Percentiles rank a stretch among this genome's conserved stretches.
phyloP scores from a whole-genome alignment of 2,329 filamentous ascomycete species.

The Cladosporium sp. region DNA sequence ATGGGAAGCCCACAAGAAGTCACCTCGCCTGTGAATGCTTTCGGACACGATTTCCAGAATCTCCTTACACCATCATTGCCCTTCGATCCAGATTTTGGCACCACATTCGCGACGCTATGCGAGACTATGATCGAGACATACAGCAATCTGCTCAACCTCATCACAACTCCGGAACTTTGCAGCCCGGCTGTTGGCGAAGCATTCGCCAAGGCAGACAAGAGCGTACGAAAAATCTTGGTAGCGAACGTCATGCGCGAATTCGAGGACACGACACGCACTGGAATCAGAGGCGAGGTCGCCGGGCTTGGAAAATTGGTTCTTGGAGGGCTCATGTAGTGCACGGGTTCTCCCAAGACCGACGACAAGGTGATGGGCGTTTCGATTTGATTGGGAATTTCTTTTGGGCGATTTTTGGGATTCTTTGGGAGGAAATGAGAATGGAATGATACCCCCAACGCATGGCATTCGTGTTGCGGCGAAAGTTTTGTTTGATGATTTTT shows the following conservation, averaged over 20 bases:
- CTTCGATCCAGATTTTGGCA: slow-evolving; percentile 95
- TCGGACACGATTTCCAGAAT: slow-evolving; percentile 79
- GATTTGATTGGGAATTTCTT: not conserved
- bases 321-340: slow-evolving; percentile 68
- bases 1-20: slow-evolving; percentile 21
- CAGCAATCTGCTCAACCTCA: slow-evolving; percentile 67
- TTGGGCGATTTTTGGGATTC: not conserved
- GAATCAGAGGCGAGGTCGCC: slow-evolving; percentile 74
- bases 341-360: not conserved
- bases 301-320: slow-evolving; percentile 86
- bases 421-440: not conserved
- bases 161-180: slow-evolving; percentile 72
- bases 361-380: not conserved
- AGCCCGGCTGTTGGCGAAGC: slow-evolving; percentile 68
- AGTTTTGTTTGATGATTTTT: not conserved
- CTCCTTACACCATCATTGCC: slow-evolving; percentile 87
- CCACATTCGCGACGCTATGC: slow-evolving; percentile 92
- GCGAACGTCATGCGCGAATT: slow-evolving; percentile 86
- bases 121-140: slow-evolving; percentile 95
- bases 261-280: slow-evolving; percentile 75
- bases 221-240: slow-evolving; percentile 82
- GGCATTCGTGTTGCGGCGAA: slow-evolving; percentile 9
- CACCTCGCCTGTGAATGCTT: slow-evolving; percentile 49
- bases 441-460: slow-evolving; percentile 3
- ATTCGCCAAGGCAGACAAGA: slow-evolving; percentile 84